These are phyloP conservation scores for Pholiota conissans DNA, from an alignment of 768 basidiomycete genomes.

Conservation along the genomic window DNA sequence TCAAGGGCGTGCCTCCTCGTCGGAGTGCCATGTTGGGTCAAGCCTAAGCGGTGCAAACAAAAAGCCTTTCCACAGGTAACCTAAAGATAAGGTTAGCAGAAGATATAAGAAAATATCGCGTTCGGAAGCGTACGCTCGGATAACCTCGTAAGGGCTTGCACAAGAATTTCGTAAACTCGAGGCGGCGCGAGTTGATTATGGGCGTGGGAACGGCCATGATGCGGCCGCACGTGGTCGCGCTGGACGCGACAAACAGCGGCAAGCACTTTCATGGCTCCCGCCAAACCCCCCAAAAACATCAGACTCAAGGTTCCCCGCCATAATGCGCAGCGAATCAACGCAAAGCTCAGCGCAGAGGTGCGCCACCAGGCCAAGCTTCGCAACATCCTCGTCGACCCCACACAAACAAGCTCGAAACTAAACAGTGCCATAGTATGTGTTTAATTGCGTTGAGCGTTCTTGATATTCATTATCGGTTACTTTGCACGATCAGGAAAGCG, in stretches of 20 bases:
- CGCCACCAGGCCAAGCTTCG: constrained; percentile 52
- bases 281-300: constrained; percentile 54
- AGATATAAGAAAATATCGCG: neutral
- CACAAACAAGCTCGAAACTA: constrained; percentile 65
- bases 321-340: constrained; percentile 70
- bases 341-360: constrained; percentile 61
- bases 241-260: neutral
- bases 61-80: neutral
- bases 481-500: constrained; percentile 52
- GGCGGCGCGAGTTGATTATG: neutral
- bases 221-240: neutral
- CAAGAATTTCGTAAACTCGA: neutral
- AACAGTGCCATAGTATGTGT: constrained; percentile 65
- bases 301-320: constrained; percentile 72
- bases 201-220: neutral
- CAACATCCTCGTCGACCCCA: constrained; percentile 51
- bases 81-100: neutral
- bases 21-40: constrained; percentile 13
- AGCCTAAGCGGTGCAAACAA: neutral
- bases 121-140: neutral
- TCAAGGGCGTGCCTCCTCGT: constrained; percentile 20
- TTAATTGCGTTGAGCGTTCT: neutral
- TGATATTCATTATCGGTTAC: neutral
- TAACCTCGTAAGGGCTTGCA: too few species aligned
- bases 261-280: constrained; percentile 52